These are phyloP conservation scores for Myrica gale DNA, from an alignment of 306 rosid species.

Conservation along the genomic window DNA sequence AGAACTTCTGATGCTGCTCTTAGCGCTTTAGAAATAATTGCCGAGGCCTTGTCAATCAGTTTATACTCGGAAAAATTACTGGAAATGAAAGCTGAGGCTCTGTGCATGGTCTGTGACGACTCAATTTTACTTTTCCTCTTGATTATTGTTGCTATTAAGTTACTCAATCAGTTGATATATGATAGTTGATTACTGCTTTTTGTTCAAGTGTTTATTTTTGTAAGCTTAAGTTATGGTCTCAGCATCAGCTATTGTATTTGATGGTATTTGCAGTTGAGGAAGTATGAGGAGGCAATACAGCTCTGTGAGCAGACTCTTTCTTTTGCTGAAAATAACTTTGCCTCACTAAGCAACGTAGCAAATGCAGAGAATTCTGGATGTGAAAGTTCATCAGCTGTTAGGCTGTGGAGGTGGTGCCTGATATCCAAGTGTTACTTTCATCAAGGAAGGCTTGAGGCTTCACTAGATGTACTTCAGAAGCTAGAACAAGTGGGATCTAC, in stretches of 20 bases:
- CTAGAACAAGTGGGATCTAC: constrained; percentile 48
- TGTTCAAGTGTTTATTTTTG: background rate
- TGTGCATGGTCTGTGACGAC: constrained; percentile 53
- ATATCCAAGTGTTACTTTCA: constrained; percentile 80
- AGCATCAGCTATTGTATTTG: constrained; percentile 14
- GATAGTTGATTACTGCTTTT: constrained; percentile 30
- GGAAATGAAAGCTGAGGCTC: constrained; percentile 87
- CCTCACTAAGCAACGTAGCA: constrained; percentile 25
- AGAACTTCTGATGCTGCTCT: constrained; percentile 63
- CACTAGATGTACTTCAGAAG: constrained; percentile 66
- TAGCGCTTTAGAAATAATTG: constrained; percentile 58
- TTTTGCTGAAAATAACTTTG: constrained; percentile 73
- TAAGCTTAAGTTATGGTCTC: constrained; percentile 11
- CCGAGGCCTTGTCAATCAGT: constrained; percentile 70
- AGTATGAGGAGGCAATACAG: constrained; percentile 70
- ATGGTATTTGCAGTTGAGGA: constrained; percentile 58
- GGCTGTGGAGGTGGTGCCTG: constrained; percentile 81
- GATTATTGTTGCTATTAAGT: constrained; percentile 17
- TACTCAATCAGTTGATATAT: constrained; percentile 2
- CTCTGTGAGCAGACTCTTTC: constrained; percentile 67
- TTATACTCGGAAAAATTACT: constrained; percentile 77
- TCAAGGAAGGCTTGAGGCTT: constrained; percentile 82
- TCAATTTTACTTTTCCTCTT: constrained; percentile 19
- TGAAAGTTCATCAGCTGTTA: constrained; percentile 39
- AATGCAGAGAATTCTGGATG: constrained; percentile 32